Conservation (phyloP, 2,329 filamentous ascomycete species). For the Colletotrichum truncatum region DNA sequence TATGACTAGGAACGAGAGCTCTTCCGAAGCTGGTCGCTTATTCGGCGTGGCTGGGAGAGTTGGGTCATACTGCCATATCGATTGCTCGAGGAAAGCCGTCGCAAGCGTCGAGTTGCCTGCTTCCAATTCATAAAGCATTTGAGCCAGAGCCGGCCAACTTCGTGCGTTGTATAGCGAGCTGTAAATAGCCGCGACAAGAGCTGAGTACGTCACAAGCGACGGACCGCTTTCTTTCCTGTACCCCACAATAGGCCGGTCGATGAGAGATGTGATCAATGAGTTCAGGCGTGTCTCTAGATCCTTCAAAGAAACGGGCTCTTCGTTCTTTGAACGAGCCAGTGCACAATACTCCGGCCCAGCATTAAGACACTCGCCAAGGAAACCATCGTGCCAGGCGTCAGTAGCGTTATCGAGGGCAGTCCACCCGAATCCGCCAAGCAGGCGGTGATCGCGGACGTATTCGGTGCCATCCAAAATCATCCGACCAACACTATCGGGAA, state of each 20-base stretch:
- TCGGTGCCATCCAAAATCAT: conserved; percentile 60
- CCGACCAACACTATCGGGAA: conserved; percentile 56
- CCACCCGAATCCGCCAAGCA: conserved; percentile 56
- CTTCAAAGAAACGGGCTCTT: conserved; percentile 41
- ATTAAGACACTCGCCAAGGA: conserved; percentile 58
- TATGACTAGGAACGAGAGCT: conserved; percentile 52
- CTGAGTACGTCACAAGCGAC: conserved; percentile 55
- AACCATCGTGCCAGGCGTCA: conserved; percentile 58
- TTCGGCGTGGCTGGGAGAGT: conserved; percentile 39
- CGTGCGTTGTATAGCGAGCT: conserved; percentile 51
- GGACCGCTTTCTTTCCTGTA: conserved; percentile 51
- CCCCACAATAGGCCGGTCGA: conserved; percentile 46
- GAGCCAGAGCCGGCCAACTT: conserved; percentile 52
- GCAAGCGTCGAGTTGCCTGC: conserved; percentile 54
- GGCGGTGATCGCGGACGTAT: conserved; percentile 55
- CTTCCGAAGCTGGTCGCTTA: conserved; percentile 44
- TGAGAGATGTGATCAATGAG: conserved; percentile 46
- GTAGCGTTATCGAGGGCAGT: conserved; percentile 58
- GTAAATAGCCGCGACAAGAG: conserved; percentile 50
- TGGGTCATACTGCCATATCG: conserved; percentile 53
- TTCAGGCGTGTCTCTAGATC: conserved; percentile 50
- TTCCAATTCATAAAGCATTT: conserved; percentile 54
- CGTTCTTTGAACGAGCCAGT: conserved; percentile 45
- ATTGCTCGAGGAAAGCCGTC: conserved; percentile 46
- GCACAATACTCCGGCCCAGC: conserved; percentile 57